Evolutionary conservation across 192 early-diverging fungal species (phyloP).

Genomic region (Thamnidium elegans): DNA sequence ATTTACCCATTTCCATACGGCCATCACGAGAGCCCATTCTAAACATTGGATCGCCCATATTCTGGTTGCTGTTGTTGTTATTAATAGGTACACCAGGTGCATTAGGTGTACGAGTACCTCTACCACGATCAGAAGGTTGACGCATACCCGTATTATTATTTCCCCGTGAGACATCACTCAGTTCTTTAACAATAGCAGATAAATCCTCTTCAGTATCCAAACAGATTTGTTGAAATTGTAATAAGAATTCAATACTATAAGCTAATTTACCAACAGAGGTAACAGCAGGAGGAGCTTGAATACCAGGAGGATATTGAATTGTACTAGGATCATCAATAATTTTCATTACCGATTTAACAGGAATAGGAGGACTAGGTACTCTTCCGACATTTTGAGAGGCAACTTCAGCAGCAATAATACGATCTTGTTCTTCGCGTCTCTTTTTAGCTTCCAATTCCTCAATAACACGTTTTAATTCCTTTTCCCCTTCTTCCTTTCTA

Average conservation of each 20-base stretch:
- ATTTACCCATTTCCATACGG: constrained; percentile 39
- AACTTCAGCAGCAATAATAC: neutral
- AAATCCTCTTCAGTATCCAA: constrained; percentile 60
- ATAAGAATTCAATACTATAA: constrained; percentile 74
- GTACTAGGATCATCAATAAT: constrained; percentile 45
- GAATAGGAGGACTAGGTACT: constrained; percentile 17
- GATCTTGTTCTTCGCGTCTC: neutral
- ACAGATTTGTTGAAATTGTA: constrained; percentile 70
- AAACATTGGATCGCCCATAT: constrained; percentile 25
- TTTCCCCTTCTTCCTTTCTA: neutral
- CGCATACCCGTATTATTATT: constrained; percentile 9
- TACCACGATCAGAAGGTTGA: constrained; percentile 30
- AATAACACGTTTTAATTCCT: neutral
- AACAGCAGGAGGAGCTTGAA: constrained; percentile 49
- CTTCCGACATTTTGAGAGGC: constrained; percentile 24
- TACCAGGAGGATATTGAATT: constrained; percentile 43
- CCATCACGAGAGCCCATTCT: constrained; percentile 24
- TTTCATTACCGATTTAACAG: constrained; percentile 35
- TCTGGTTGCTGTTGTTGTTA: neutral
- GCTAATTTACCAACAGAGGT: constrained; percentile 57
- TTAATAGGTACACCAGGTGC: neutral
- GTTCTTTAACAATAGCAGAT: constrained; percentile 44
- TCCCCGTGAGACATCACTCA: constrained; percentile 20
- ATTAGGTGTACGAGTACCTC: constrained; percentile 29
- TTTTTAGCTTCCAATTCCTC: constrained; percentile 1